Conservation (phyloP, 805 yeast genomes). For the Candida morakotiae region DNA sequence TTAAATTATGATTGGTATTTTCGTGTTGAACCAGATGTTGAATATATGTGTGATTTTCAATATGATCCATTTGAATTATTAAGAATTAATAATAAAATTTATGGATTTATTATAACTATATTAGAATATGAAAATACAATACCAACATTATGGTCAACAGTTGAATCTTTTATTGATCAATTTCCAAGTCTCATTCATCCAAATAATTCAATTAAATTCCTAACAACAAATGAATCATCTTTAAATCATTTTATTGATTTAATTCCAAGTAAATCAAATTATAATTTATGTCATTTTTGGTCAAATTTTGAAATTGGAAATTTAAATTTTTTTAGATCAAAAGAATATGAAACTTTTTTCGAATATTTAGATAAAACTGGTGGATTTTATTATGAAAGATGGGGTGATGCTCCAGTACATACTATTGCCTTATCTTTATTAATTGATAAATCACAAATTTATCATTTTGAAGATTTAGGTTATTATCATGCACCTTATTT, state of each 20-base stretch:
- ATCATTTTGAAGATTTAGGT: constrained; percentile 44
- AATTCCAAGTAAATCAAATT: constrained; percentile 24
- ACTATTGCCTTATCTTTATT: constrained; percentile 33
- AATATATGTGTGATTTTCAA: constrained; percentile 52
- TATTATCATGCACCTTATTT: constrained; percentile 41
- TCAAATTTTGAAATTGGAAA: constrained; percentile 59
- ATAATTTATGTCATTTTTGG: constrained; percentile 63
- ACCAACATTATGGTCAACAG: constrained; percentile 48
- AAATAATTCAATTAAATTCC: constrained; percentile 44
- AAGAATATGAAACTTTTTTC: constrained; percentile 43
- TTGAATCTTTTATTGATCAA: constrained; percentile 39
- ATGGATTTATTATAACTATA: constrained; percentile 50
- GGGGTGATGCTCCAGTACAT: constrained; percentile 56
- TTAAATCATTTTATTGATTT: constrained; percentile 15
- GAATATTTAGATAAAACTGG: constrained; percentile 42
- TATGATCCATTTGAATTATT: constrained; percentile 49
- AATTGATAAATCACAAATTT: constrained; percentile 32
- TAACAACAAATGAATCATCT: constrained; percentile 41
- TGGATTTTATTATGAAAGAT: constrained; percentile 57
- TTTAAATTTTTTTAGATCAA: constrained; percentile 45
- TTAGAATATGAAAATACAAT: constrained; percentile 51
- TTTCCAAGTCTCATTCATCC: constrained; percentile 45
- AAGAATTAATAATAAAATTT: constrained; percentile 39
- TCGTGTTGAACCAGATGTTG: constrained; percentile 59
- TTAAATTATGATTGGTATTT: constrained; percentile 51